Percentiles rank a stretch among this genome's conserved stretches.
Conservation (phyloP, 805 yeast species). For the Starmerella apis region DNA sequence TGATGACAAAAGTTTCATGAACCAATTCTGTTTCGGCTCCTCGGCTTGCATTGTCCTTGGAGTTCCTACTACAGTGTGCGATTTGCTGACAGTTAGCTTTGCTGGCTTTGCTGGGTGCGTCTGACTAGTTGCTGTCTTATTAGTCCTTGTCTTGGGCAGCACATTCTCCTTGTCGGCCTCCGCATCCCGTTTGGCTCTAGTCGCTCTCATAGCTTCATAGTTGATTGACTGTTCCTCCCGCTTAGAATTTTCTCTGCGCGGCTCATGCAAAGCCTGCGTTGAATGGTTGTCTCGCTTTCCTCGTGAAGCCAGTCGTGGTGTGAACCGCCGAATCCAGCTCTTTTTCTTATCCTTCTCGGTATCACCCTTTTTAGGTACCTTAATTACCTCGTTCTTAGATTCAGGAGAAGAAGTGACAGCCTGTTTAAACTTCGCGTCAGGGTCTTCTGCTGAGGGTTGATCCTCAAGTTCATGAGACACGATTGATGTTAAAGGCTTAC, state of each 20-base stretch:
- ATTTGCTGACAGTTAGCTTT: too few species aligned
- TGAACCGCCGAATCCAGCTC: slow-evolving; percentile 23
- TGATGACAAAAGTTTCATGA: slow-evolving; percentile 29
- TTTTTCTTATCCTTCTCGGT: slow-evolving; percentile 8
- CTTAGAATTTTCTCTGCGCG: background rate
- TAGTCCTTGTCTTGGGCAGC: background rate
- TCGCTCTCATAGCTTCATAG: background rate
- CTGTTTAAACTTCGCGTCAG: background rate
- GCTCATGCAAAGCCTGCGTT: background rate
- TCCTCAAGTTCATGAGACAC: background rate
- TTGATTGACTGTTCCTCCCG: background rate
- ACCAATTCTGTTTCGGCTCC: slow-evolving; percentile 33
- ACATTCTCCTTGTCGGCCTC: slow-evolving; percentile 15
- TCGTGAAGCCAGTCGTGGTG: slow-evolving; percentile 16
- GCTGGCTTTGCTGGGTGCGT: too few species aligned
- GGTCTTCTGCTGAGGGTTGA: background rate
- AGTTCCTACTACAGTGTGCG: background rate
- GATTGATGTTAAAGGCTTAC: background rate
- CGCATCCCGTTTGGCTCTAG: background rate
- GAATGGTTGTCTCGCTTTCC: slow-evolving; percentile 1
- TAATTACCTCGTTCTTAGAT: background rate
- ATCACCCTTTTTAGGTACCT: slow-evolving; percentile 3
- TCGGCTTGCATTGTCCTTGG: slow-evolving; percentile 3
- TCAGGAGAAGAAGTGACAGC: background rate
- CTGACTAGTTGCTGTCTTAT: too few species aligned